These are phyloP conservation scores for Fusarium ambrosium DNA, from an alignment of 2,329 filamentous ascomycete species.

Conservation along the genomic window DNA sequence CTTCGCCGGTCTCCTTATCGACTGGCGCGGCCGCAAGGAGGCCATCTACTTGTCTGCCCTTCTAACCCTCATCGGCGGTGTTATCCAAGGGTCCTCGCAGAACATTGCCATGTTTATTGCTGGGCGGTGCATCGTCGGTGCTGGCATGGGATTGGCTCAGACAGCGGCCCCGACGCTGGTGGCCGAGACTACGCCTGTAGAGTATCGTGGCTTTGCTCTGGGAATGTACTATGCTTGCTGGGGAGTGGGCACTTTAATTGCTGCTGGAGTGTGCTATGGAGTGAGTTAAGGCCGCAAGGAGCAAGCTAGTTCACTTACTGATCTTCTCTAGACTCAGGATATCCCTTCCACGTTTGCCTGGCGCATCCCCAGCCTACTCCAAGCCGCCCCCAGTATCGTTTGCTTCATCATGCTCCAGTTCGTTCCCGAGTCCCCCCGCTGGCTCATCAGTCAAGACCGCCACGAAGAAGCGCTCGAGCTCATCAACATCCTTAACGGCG, in stretches of 20 bases:
- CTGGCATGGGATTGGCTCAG: conserved; percentile 18
- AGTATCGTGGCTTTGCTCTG: conserved; percentile 16
- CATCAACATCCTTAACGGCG: conserved; percentile 20
- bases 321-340: conserved; percentile 4
- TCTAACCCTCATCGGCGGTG: conserved; percentile 11
- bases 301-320: neutral
- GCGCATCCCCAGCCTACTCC: conserved; percentile 14
- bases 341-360: conserved; percentile 14
- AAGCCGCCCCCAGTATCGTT: conserved; percentile 5
- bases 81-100: conserved; percentile 10
- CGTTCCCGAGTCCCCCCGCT: conserved; percentile 22
- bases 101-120: conserved; percentile 24
- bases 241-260: conserved; percentile 20
- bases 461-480: conserved; percentile 32
- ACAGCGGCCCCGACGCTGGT: conserved; percentile 18
- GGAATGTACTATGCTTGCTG: conserved; percentile 22
- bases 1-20: conserved; percentile 35
- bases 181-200: conserved; percentile 15
- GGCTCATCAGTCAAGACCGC: conserved; percentile 14
- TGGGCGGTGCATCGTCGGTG: conserved; percentile 10
- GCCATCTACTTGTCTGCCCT: conserved; percentile 1
- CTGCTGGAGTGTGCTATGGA: conserved; percentile 15
- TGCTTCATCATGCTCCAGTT: conserved; percentile 9
- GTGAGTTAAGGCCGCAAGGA: neutral
- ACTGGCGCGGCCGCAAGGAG: conserved; percentile 17